Evolutionary conservation across 148 eudicot genomes (phyloP).

Genomic region (Persicaria tinctoria): DNA sequence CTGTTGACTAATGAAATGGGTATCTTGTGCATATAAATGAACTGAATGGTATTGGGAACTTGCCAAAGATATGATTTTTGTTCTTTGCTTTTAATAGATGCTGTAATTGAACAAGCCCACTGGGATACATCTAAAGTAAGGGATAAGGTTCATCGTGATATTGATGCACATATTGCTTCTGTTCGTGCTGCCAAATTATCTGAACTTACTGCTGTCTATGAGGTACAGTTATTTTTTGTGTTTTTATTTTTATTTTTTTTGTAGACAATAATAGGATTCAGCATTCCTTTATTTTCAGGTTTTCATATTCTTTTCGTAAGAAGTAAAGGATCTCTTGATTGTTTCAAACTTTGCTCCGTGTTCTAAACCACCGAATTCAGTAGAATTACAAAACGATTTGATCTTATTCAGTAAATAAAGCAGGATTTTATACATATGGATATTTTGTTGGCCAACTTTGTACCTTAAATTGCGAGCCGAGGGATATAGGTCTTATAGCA

Average conservation of each 20-base stretch:
- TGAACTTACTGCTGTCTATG: slow-evolving; percentile 70
- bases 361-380: neutral
- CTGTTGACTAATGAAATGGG: neutral
- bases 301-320: neutral
- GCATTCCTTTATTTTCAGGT: neutral
- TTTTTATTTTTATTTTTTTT: neutral
- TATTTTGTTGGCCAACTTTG: neutral
- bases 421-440: neutral
- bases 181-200: slow-evolving; percentile 75
- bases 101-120: slow-evolving; percentile 58
- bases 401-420: neutral
- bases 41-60: neutral
- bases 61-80: neutral
- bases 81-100: slow-evolving; percentile 37
- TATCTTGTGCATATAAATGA: neutral
- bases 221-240: slow-evolving; percentile 38
- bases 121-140: slow-evolving; percentile 83
- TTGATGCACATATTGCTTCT: slow-evolving; percentile 73
- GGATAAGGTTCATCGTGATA: slow-evolving; percentile 71
- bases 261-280: neutral
- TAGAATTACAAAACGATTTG: neutral
- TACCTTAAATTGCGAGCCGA: neutral
- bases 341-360: neutral
- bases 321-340: neutral
- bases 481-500: neutral